Conservation (phyloP, 2,329 filamentous ascomycete genomes). For the Lecanicillium sp. region DNA sequence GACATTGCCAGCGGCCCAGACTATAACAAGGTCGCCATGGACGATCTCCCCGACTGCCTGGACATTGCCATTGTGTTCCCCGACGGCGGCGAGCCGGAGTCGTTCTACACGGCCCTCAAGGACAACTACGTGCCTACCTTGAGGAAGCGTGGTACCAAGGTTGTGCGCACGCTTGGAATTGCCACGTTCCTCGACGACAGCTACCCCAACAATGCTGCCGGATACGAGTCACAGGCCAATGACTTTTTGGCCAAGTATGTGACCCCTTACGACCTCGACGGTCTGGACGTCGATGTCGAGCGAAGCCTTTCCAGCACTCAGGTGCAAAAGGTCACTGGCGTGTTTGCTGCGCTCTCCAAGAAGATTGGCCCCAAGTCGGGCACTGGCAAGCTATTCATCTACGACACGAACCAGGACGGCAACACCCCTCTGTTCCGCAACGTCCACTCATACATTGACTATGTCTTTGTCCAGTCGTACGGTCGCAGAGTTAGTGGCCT, state of each 20-base stretch:
- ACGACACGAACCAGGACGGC: slow-evolving; percentile 7
- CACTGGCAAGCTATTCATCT: slow-evolving; percentile 7
- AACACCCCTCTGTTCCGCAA: slow-evolving; percentile 4
- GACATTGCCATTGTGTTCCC: slow-evolving; percentile 9
- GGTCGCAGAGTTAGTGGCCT: slow-evolving; percentile 4
- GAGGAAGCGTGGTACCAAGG: slow-evolving; percentile 4
- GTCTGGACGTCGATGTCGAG: slow-evolving; percentile 8
- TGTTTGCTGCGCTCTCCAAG: slow-evolving; percentile 7
- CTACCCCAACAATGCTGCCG: slow-evolving; percentile 1
- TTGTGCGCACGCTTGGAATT: slow-evolving; percentile 4
- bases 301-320: background rate
- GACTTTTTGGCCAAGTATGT: background rate
- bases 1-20: background rate
- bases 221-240: slow-evolving; percentile 2
- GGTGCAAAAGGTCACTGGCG: slow-evolving; percentile 5
- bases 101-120: slow-evolving; percentile 2
- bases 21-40: slow-evolving; percentile 4
- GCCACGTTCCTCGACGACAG: background rate
- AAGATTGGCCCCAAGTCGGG: slow-evolving; percentile 7
- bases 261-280: slow-evolving; percentile 4
- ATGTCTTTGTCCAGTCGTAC: slow-evolving; percentile 8
- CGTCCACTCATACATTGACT: slow-evolving; percentile 5
- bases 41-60: slow-evolving; percentile 7
- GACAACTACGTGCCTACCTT: slow-evolving; percentile 3
- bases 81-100: slow-evolving; percentile 1